Evolutionary conservation across 192 early-diverging fungal genomes (phyloP).

Genomic region (Lobosporangium transversale): DNA sequence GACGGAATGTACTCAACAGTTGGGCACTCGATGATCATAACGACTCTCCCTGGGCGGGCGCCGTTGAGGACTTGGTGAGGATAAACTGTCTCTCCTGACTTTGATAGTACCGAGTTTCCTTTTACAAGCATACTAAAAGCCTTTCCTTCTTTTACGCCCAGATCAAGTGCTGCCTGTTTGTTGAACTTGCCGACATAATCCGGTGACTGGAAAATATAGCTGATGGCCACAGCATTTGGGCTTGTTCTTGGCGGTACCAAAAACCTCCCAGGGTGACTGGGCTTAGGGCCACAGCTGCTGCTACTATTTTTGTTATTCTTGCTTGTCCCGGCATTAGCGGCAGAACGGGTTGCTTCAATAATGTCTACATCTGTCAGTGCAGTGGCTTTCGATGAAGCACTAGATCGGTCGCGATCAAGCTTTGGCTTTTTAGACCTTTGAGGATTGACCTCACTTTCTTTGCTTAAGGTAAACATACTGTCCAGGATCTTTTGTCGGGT

Average conservation of each 20-base stretch:
- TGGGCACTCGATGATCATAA: constrained; percentile 79
- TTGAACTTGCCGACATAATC: constrained; percentile 85
- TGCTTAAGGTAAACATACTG: constrained; percentile 33
- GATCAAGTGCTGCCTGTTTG: constrained; percentile 65
- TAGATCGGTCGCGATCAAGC: constrained; percentile 9
- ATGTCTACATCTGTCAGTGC: constrained; percentile 23
- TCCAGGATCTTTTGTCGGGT: constrained; percentile 21
- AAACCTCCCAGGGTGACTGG: background rate
- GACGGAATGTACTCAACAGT: constrained; percentile 60
- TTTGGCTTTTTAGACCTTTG: constrained; percentile 21
- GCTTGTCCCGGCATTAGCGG: background rate
- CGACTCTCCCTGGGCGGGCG: constrained; percentile 67
- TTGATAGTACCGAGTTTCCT: constrained; percentile 67
- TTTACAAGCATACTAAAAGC: constrained; percentile 66
- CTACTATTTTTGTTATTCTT: background rate
- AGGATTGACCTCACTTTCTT: background rate
- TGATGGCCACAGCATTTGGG: constrained; percentile 63
- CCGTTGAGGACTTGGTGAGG: constrained; percentile 76
- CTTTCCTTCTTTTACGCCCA: constrained; percentile 77
- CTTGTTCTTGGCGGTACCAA: constrained; percentile 56
- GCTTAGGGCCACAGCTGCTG: background rate
- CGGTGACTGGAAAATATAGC: constrained; percentile 82
- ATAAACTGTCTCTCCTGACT: constrained; percentile 74
- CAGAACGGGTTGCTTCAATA: constrained; percentile 25
- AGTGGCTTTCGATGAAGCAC: constrained; percentile 4